Base-by-base conservation (phyloP, 225 moss, liverwort and hornwort genomes). In the Ulota crispa region DNA sequence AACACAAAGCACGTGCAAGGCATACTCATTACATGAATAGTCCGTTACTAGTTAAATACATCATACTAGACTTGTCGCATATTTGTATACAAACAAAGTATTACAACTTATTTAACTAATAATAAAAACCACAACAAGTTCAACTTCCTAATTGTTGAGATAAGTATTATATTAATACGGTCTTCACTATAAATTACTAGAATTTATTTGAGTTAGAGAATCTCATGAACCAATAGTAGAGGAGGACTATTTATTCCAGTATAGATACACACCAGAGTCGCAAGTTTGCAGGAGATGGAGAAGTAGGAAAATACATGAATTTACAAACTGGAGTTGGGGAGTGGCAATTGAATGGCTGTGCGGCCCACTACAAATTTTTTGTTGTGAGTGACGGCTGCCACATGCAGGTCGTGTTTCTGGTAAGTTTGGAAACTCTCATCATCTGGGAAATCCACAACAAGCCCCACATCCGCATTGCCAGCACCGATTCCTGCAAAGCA, bases 381-480 rank as follows among this genome's bases (percentile, higher is more conserved):
- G 81, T 94, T 94, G 81, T 70, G 50, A 9, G 69, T 70, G 55
- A 94, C 27, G 16, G 88, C 84, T 24, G 87, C 66, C 72, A 92
- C 37, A 77, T 94, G 94, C 18, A 89, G 83, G 27, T 87, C 84
- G 60, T 94, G 94, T 28, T 91, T 89, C 60, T 84, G 84, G 60
- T 94, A 94, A 8, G 72, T 63, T 19, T 82, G 73, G 41, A 83
- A 94, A 20, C 82, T 94, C 21, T 91, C 91, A 85, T 92, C 87
- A 34, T 94, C 94, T 2, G 92, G 87, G 41, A 94, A 94, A 60
- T 94, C 92, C 24, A 77, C 66, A 27, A 89, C 82, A 59, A 92
- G 78, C 15, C 85, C 84, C 31, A 94, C 83, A 63, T 92, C 92
- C 55, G 85, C 87, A 84, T 91, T 94, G 62, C 86, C 82, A 30